A percentile compares a stretch with the other conserved stretches of the same genome.
phyloP scores from a whole-genome alignment of 306 rosid genomes.

The Nissolia schottii region DNA sequence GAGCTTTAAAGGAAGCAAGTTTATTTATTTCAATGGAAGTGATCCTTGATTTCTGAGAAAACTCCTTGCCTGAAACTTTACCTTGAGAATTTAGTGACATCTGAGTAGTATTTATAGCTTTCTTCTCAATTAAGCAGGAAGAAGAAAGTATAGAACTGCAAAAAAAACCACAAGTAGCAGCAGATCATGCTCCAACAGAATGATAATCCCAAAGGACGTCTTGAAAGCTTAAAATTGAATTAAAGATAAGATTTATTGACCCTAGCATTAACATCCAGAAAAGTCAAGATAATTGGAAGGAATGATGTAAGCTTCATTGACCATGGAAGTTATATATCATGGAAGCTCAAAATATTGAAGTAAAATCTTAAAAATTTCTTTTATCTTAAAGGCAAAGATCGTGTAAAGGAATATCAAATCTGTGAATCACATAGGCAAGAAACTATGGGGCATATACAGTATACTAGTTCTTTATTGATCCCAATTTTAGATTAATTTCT shows the following conservation, averaged over 20 bases:
- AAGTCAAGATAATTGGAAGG: not conserved
- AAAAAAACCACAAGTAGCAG: slow-evolving; percentile 5
- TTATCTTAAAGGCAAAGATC: not conserved
- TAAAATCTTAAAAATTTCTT: not conserved
- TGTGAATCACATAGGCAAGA: not conserved
- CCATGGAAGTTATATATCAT: not conserved
- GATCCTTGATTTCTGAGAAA: slow-evolving; percentile 36
- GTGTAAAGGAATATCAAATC: not conserved
- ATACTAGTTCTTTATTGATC: slow-evolving; percentile 7
- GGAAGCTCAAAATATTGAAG: not conserved
- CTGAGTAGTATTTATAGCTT: slow-evolving; percentile 29
- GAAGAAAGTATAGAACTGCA: slow-evolving; percentile 51
- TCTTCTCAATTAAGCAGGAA: slow-evolving; percentile 41
- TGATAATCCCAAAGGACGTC: slow-evolving; percentile 2
- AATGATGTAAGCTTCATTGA: not conserved
- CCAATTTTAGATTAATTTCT: slow-evolving; percentile 18
- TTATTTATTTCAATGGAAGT: slow-evolving; percentile 43
- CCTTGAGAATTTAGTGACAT: slow-evolving; percentile 32
- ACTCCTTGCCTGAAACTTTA: slow-evolving; percentile 32
- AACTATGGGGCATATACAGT: not conserved
- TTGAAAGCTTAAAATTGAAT: slow-evolving; percentile 1
- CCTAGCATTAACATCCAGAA: slow-evolving; percentile 19
- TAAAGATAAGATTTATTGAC: not conserved
- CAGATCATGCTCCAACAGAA: slow-evolving; percentile 14
- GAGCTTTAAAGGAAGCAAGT: slow-evolving; percentile 36